Evolutionary conservation across 2,329 filamentous ascomycete genomes (phyloP), one percentile per base, ranked within the genome.

Genomic region (Tolypocladium guangdongense): DNA sequence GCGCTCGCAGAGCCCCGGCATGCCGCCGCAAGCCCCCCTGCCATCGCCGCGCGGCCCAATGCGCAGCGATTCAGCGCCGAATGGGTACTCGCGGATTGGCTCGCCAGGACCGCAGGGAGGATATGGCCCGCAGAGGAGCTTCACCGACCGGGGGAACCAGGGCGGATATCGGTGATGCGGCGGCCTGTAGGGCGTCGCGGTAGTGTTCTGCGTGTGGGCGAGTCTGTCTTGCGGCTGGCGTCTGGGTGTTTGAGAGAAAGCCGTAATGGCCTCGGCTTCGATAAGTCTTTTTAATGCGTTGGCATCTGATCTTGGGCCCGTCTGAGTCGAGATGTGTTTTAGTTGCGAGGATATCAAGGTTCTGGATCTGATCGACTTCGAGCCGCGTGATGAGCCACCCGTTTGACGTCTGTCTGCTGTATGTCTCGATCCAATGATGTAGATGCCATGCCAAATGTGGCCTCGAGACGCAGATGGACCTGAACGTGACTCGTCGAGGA

Each of bases 31-130:
- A 10, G 20, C 36, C 4, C 53, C 49, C 1, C 45, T 55, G 24
- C 52, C 52, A 12, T 36, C 53, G 14, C 54, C 48, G 38, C 54
- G 35, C 36, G 18, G 41, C 24, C 54, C 52, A 24, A 56, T 55
- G 52, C 56, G 55, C 1, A 49, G 49, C 36, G 52, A 43, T 12
- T 57, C 54, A 8, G 47, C 54, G 7, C 54, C 52, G 6, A 32
- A 43, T 7, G 50, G 49, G 1, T 54, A 54, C 45, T 33, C 46
- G 22, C 49, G 57, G 7, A 50, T 57, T 39, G 57, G 43, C 43
- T 60, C 59, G 5, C 56, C 57, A 3, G 58, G 38, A 6, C 54
- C 56, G 6, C 56, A 55, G 54, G 50, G 52, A 41, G 47, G 39
- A 49, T 54, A 56, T 35, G 59, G 53, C 18, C 45, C 46, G 48